Conservation (phyloP, 1,284 basidiomycete species). For the Thecaphora thlaspeos region DNA sequence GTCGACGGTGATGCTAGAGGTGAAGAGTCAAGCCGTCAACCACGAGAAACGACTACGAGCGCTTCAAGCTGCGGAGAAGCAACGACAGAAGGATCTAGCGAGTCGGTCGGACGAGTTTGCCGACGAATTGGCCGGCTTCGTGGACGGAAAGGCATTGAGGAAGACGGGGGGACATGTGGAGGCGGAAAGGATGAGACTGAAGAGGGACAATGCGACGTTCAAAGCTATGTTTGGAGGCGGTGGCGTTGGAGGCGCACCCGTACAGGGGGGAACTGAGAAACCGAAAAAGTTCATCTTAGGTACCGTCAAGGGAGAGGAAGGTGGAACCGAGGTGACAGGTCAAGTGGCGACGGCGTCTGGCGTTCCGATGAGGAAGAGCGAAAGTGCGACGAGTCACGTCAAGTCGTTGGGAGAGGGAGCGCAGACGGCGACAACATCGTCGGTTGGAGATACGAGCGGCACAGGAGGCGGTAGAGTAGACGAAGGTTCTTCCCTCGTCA, state of each 20-base stretch:
- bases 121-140: constrained; percentile 54
- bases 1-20: constrained; percentile 56
- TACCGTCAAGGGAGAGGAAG: no score
- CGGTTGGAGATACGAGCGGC: no score
- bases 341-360: not conserved
- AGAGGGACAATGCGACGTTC: constrained; percentile 51
- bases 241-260: constrained; percentile 28
- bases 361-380: not conserved
- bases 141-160: constrained; percentile 51
- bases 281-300: constrained; percentile 38
- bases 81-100: constrained; percentile 45
- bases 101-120: constrained; percentile 50
- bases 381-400: no score
- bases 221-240: constrained; percentile 52
- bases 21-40: constrained; percentile 52
- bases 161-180: constrained; percentile 56
- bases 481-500: no score
- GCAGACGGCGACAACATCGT: no score
- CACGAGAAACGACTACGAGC: constrained; percentile 55
- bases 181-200: constrained; percentile 49
- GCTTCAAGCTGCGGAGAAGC: constrained; percentile 50
- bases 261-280: constrained; percentile 7
- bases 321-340: not conserved
- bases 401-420: no score
- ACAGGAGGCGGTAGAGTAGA: no score